Evolutionary conservation across 176 grass and related monocot species (phyloP).

Genomic region (Urochloa ruziziensis): DNA sequence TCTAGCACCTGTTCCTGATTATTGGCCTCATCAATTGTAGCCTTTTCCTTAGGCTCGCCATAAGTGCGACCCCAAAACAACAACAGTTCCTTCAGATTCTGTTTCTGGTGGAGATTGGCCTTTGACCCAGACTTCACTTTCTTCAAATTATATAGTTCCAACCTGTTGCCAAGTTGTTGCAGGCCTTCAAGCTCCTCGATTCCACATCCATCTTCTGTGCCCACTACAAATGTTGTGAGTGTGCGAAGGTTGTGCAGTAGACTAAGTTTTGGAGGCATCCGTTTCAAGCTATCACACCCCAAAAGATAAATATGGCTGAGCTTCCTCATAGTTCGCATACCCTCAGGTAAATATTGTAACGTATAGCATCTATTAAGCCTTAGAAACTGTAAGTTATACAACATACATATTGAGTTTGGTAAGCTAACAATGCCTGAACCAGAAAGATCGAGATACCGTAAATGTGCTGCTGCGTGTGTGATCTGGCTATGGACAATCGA

Average conservation of each 20-base stretch:
- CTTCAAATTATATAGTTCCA: not conserved
- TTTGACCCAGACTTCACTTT: not conserved
- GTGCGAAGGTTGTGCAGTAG: not conserved
- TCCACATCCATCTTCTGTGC: not conserved
- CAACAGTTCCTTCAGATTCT: not conserved
- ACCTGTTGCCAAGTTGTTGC: not conserved
- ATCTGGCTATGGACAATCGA: not conserved
- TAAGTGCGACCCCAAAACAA: not conserved
- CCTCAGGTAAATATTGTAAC: not conserved
- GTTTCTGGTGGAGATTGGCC: constrained; percentile 7
- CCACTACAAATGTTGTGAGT: constrained; percentile 6
- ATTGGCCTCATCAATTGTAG: not conserved
- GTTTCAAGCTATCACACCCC: not conserved
- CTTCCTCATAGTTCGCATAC: not conserved
- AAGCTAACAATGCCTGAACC: not conserved
- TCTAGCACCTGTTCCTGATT: not conserved
- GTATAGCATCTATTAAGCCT: rapidly evolving
- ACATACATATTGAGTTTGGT: not conserved
- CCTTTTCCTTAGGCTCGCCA: no score
- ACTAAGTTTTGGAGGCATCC: not conserved
- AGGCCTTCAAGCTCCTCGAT: constrained; percentile 1
- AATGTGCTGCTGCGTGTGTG: not conserved
- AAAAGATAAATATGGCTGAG: constrained; percentile 13
- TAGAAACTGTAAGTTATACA: constrained; percentile 1
- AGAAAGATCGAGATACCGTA: constrained; percentile 2